Percentiles rank a stretch among this genome's conserved stretches.
Evolutionary conservation across 768 basidiomycete species (phyloP).

Genomic region (Suillus decipiens): DNA sequence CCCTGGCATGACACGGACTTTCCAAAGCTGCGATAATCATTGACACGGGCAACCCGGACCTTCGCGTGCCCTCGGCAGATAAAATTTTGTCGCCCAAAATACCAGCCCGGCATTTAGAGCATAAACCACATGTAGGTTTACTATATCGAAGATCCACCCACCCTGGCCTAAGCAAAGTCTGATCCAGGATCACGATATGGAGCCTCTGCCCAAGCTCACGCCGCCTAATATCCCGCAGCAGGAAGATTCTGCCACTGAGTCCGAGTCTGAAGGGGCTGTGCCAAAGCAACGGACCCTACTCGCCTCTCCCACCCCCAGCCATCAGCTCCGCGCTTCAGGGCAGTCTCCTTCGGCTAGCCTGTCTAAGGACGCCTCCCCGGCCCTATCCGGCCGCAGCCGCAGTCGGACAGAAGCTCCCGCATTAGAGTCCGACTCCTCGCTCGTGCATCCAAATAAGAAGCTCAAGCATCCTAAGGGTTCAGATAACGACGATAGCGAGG

Average conservation of each 20-base stretch:
- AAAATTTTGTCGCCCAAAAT: constrained; percentile 17
- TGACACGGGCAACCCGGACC: constrained; percentile 45
- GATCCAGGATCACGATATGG: constrained; percentile 10
- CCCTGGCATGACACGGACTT: constrained; percentile 15
- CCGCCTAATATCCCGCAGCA: constrained; percentile 17
- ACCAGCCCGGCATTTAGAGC: constrained; percentile 1
- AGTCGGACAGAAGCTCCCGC: constrained; percentile 25
- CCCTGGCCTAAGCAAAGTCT: not conserved
- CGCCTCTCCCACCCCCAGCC: constrained; percentile 19
- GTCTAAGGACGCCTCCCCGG: constrained; percentile 16
- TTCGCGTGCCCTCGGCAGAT: constrained; percentile 30
- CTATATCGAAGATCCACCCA: constrained; percentile 9
- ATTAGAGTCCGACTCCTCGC: constrained; percentile 55
- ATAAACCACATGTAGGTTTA: constrained; percentile 23
- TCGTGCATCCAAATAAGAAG: constrained; percentile 52
- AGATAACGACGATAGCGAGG: constrained; percentile 63
- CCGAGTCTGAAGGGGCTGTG: constrained; percentile 21
- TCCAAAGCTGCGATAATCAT: constrained; percentile 53
- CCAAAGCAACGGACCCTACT: constrained; percentile 13
- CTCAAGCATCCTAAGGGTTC: constrained; percentile 38
- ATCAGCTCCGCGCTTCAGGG: constrained; percentile 17
- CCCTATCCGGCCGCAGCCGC: constrained; percentile 22
- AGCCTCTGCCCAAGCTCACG: constrained; percentile 13
- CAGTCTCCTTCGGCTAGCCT: constrained; percentile 20
- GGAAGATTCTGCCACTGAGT: constrained; percentile 32